Conservation (phyloP, 441 rosid species). For the Flueggea neowawraea region DNA sequence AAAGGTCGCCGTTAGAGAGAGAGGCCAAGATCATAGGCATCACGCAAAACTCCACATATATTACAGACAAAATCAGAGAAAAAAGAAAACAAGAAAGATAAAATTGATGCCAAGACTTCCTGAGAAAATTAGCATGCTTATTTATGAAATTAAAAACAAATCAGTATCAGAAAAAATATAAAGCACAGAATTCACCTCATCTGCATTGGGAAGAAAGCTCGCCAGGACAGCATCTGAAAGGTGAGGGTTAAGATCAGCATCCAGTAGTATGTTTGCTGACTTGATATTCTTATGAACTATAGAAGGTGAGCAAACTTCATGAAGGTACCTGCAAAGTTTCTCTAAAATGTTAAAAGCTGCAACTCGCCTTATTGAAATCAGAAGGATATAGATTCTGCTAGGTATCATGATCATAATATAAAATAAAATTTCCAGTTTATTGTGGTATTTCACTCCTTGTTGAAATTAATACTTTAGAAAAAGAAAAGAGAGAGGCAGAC, state of each 20-base stretch:
- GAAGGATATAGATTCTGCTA: no score
- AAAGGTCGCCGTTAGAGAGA: no score
- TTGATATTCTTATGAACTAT: conserved; percentile 88
- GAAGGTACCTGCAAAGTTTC: conserved; percentile 71
- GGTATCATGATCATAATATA: no score
- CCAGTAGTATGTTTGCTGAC: conserved; percentile 87
- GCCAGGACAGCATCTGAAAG: conserved; percentile 93
- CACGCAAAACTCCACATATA: no score
- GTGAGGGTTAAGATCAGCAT: conserved; percentile 88
- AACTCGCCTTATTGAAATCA: no score
- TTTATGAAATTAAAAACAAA: conserved; percentile 2
- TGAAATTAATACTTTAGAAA: no score
- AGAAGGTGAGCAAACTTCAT: conserved; percentile 97
- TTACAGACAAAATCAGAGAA: no score
- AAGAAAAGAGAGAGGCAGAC: background rate
- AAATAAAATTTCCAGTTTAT: no score
- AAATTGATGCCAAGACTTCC: no score
- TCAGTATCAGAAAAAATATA: background rate
- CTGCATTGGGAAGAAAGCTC: conserved; percentile 71
- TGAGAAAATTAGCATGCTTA: background rate
- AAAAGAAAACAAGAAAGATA: no score
- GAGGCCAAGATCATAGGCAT: no score
- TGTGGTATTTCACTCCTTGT: no score
- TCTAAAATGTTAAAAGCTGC: background rate
- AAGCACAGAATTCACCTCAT: conserved; percentile 49